Conservation (phyloP, 345 rosid species). For the Psidium guajava region DNA sequence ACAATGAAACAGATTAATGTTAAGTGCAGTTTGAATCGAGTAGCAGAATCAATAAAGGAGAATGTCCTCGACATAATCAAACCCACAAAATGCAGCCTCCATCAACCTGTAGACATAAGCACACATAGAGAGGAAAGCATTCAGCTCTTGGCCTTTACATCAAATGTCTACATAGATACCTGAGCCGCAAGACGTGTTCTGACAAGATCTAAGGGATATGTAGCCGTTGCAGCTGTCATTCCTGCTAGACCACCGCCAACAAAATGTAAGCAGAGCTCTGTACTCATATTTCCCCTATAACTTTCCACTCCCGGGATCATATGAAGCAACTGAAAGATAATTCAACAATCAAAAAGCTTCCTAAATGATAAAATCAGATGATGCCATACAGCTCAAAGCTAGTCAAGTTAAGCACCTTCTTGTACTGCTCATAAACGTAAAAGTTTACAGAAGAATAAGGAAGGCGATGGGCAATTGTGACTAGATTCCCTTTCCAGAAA, state of each 20-base stretch:
- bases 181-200: slow-evolving; percentile 96
- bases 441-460: slow-evolving; percentile 91
- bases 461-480: slow-evolving; percentile 85
- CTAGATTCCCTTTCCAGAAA: slow-evolving; percentile 95
- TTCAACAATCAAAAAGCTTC: neutral
- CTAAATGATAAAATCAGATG: neutral
- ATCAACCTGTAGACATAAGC: neutral
- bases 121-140: neutral
- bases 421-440: slow-evolving; percentile 79
- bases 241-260: slow-evolving; percentile 89
- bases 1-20: neutral
- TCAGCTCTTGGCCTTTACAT: neutral
- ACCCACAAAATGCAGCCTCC: neutral
- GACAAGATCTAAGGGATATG: slow-evolving; percentile 96
- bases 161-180: slow-evolving; percentile 23
- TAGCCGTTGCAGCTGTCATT: slow-evolving; percentile 89
- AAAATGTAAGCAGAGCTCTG: slow-evolving; percentile 61
- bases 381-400: neutral
- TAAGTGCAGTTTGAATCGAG: neutral
- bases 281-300: slow-evolving; percentile 28
- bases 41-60: neutral
- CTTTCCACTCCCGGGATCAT: slow-evolving; percentile 40
- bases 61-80: neutral
- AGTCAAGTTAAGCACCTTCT: slow-evolving; percentile 28
- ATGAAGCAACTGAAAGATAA: slow-evolving; percentile 41